phyloP scores from a whole-genome alignment of 768 basidiomycete genomes.

The Termitomyces sp. region DNA sequence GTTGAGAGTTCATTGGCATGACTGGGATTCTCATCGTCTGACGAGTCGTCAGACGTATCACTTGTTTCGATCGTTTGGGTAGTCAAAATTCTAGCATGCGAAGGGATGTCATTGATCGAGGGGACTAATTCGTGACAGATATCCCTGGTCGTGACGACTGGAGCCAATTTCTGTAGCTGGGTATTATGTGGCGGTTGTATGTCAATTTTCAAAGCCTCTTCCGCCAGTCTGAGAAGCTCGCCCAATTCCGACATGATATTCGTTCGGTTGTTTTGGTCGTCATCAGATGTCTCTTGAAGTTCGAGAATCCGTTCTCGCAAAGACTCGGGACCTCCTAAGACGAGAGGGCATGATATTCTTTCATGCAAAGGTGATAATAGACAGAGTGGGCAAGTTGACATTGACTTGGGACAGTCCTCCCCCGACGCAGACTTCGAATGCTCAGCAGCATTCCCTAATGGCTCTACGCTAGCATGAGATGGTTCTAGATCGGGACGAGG shows the following conservation, averaged over 20 bases:
- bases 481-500: background rate
- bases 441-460: background rate
- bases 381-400: constrained; percentile 39
- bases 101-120: background rate
- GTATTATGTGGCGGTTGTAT: background rate
- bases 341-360: constrained; percentile 42
- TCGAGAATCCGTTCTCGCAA: constrained; percentile 42
- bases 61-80: background rate
- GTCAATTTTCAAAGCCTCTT: background rate
- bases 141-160: background rate
- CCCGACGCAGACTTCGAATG: background rate
- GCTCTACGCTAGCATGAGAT: background rate
- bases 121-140: background rate
- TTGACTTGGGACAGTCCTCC: background rate
- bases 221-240: constrained; percentile 15
- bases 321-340: constrained; percentile 34
- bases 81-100: background rate
- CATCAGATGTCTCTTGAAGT: constrained; percentile 24
- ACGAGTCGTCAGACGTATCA: constrained; percentile 2
- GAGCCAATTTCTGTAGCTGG: background rate
- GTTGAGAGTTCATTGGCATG: constrained; percentile 16
- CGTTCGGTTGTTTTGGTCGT: constrained; percentile 17
- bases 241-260: constrained; percentile 38
- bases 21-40: background rate
- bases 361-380: constrained; percentile 36